phyloP scores from a whole-genome alignment of 2,329 filamentous ascomycete species.

The Pseudogymnoascus sp. region DNA sequence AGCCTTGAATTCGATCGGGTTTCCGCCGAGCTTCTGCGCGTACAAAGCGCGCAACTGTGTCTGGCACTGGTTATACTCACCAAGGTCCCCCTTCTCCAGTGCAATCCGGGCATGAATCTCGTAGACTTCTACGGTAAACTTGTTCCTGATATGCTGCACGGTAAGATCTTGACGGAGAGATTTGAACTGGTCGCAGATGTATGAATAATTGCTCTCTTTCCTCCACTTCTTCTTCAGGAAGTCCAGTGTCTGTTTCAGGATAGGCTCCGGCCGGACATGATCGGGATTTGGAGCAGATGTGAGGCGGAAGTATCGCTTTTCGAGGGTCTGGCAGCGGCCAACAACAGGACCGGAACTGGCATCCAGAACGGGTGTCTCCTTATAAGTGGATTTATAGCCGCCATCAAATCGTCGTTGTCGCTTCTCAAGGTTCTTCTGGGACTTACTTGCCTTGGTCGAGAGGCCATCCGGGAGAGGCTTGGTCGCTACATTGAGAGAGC shows the following conservation, averaged over 20 bases:
- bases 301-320: constrained; percentile 92
- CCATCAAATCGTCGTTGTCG: constrained; percentile 79
- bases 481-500: constrained; percentile 33
- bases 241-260: constrained; percentile 79
- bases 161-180: constrained; percentile 96
- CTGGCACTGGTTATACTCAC: constrained; percentile 99
- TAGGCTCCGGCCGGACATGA: constrained; percentile 72
- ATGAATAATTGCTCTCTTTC: constrained; percentile 86
- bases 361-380: constrained; percentile 48
- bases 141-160: constrained; percentile 92
- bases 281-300: constrained; percentile 84
- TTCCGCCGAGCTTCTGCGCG: constrained; percentile 76
- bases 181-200: constrained; percentile 99
- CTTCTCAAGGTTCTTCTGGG: constrained; percentile 76
- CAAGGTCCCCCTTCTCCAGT: constrained; percentile 94
- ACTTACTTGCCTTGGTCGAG: constrained; percentile 67
- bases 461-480: constrained; percentile 40
- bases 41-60: constrained; percentile 93
- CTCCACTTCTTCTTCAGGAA: constrained; percentile 92
- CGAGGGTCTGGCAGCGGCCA: constrained; percentile 73
- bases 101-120: constrained; percentile 97
- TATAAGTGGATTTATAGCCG: constrained; percentile 49
- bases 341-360: constrained; percentile 65
- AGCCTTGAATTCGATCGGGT: constrained; percentile 92
- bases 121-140: constrained; percentile 93